Conservation (phyloP, 345 rosid species). For the Hypericum perforatum region DNA sequence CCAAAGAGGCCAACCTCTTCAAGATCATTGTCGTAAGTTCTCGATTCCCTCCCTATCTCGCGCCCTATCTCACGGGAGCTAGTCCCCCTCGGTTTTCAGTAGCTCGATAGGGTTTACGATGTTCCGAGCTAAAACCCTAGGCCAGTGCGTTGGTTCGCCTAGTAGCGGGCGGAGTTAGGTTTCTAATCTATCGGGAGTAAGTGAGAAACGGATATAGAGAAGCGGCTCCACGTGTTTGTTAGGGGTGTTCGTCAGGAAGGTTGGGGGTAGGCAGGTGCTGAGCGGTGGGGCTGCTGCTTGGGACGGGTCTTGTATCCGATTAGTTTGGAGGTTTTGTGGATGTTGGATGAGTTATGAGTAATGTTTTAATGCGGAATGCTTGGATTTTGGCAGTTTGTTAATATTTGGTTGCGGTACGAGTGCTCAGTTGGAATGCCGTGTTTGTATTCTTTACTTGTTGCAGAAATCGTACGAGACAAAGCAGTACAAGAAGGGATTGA, state of each 20-base stretch:
- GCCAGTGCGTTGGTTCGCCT: too few relatives aligned
- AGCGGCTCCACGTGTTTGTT: too few relatives aligned
- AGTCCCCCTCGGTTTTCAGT: not conserved
- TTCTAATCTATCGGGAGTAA: too few relatives aligned
- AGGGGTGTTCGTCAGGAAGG: too few relatives aligned
- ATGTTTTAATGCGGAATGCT: too few relatives aligned
- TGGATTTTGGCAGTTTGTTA: not conserved
- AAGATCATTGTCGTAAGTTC: slow-evolving; percentile 95
- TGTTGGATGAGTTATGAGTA: too few relatives aligned
- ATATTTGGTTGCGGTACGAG: not conserved
- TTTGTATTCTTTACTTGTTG: slow-evolving; percentile 11
- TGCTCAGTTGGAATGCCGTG: slow-evolving; percentile 1
- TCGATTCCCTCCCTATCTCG: slow-evolving; percentile 5
- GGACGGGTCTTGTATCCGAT: too few relatives aligned
- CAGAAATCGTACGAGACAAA: slow-evolving; percentile 99
- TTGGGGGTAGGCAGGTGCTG: too few relatives aligned
- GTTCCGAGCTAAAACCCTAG: not conserved
- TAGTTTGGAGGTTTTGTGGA: too few relatives aligned
- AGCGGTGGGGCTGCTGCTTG: too few relatives aligned
- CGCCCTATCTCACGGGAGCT: not conserved
- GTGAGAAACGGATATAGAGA: too few relatives aligned
- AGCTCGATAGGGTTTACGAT: not conserved
- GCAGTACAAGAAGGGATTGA: slow-evolving; percentile 95
- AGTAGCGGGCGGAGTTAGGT: too few relatives aligned
- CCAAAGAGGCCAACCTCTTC: slow-evolving; percentile 99